Evolutionary conservation across 305 asterid genomes (phyloP), one percentile per base, ranked within the genome.

Genomic region (Withania somnifera): DNA sequence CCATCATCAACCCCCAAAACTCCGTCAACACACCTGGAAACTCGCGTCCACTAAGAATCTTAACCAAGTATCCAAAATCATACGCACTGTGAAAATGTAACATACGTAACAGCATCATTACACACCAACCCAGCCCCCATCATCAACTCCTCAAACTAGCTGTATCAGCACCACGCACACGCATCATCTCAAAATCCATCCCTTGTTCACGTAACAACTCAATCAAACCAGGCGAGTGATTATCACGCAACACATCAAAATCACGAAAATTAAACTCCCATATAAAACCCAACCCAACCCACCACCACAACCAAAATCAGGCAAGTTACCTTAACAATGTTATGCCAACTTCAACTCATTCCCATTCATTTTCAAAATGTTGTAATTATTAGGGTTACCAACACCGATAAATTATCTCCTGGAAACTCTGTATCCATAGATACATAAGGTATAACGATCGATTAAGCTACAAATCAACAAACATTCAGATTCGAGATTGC

Each of bases 371-470:
- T 94, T 94, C 11, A 94, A 89, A 2, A 90, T 86, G 22, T 80
- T 84, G 88, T 94, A 94, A 86, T 86, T 91, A 20, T 91, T 88
- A 40, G 92, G 93, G 86, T 80, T 84, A 10, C 82, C 38, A 85
- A 71, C 78, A 83, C 71, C 87, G 88, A 88, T 84, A 84, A 26
- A 94, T 87, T 26, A 93, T n/a, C 88, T n/a, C 97, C 98, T 19
- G 98, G 98, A 26, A 95, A 95, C 90, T 95, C 98, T 3, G 98
- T 94, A 82, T 93, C 98, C 96, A 94, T 92, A 10, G 97, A 88
- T 7, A 92, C 87, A 67, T 81, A 91, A 3, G 95, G 92, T 86
- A n/a, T n/a, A 92, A 2, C 36, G 85, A 79, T 90, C 95, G 81
- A 95, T 85, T 11, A 85, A 71, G 67, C 7, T n/a, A 58, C 95